Base-by-base conservation (phyloP, 2,329 filamentous ascomycete genomes). In the Blastomyces gilchristii region DNA sequence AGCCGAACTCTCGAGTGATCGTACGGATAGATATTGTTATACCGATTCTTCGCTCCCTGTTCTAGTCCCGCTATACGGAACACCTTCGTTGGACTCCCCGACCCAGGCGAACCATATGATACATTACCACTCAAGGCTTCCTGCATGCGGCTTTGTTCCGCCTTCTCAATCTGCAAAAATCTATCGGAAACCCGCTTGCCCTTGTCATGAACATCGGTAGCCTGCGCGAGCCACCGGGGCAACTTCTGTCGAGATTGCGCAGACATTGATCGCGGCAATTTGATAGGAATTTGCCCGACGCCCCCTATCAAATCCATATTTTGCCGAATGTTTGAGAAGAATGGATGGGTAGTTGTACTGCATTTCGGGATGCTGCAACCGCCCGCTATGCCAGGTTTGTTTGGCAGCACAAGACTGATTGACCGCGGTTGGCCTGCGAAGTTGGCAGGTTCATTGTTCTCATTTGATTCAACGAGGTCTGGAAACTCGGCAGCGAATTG, bases 11-110 rank as follows among this genome's bases (percentile, higher is more conserved):
- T 82, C 2, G 91, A 87, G 75, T 99, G 94, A 71, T 97, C 93
- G 72, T 95, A 99, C 0, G 94, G 94, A 77, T 96, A 87, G 63
- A 97, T 97, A 69, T 97, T 95, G 78, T 97, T 97, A 79, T 99
- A 99, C 9, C 94, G 85, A 70, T 99, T 99, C 79, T 97, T 97
- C 22, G 82, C 85, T 8, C 94, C 94, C 74, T 97, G 94, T 71
- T 99, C 94, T 39, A 99, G 89, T 8, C 94, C 94, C 0, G 90
- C 94, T 60, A 99, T 85, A 69, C 90, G 88, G 8, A 95, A 84
- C 7, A 45, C 2, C 57, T 76, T 75, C 47, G 78, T 73, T 1
- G 76, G 71, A 0, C 74, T 68, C 0, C 82, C 71, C 0, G 71
- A 64, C 3, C 71, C 64, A 28, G 78, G 76, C 1, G 79, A 78